Evolutionary conservation across 805 yeast species (phyloP), one percentile per base, ranked within the genome.

Genomic region (Lipomyces kockii): DNA sequence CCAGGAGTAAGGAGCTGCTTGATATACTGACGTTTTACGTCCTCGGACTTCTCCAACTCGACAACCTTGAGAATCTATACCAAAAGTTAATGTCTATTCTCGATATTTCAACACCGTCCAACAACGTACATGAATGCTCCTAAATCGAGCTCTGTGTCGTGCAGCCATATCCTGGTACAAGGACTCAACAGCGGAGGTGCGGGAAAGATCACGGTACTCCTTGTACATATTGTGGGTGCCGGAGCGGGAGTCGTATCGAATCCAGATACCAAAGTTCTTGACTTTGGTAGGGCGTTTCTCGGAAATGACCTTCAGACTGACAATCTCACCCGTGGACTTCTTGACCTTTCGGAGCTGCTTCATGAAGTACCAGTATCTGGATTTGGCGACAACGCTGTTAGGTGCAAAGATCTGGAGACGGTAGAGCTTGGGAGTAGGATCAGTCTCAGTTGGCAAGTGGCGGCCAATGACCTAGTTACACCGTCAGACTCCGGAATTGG

Each of bases 201-300:
- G 95, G 87, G 97, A 85, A 79, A 94, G 97, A 80, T 94, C 99
- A 86, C 99, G 92, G 95, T 92, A 91, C 88, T 95, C 99, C 89
- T 95, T 95, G 97, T 95, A 95, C 98, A 95, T 95, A 96, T 95
- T 95, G 97, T 95, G 99, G 81, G 97, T 93, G 87, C 99, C 99
- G 77, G 99, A 95, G 90, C 99, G 96, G 76, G 99, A 95, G 83
- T 95, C 99, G 91, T 95, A 95, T 88, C 99, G 93, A 83, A 95
- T 90, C 99, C 99, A 95, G 87, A 95, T 84, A 87, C 98, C 99
- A 83, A 93, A 95, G 91, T 93, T 95, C 93, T 95, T 95, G 81
- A 95, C 98, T 88, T 91, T 93, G 85, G 97, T 91, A 85, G 99
- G 98, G 87, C 87, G 91, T 82, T 92, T 85, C 87, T 95, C 99